phyloP scores from a whole-genome alignment of 1,139 yeast genomes.

The Yamadazyma sp. region DNA sequence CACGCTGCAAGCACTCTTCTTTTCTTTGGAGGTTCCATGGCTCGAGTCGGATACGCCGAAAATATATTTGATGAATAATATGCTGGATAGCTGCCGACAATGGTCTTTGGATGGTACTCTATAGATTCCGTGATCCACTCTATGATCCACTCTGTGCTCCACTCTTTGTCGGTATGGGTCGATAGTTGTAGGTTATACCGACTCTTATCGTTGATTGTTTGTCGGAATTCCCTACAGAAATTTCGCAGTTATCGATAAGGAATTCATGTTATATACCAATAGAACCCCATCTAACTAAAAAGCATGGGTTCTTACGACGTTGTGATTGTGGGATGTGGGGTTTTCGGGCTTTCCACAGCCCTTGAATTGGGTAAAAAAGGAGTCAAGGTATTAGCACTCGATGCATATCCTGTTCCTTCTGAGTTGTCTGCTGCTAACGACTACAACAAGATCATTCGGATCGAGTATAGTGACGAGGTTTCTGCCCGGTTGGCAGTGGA shows the following conservation, averaged over 20 bases:
- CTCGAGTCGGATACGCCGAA: too few relatives aligned
- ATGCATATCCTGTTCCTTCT: conserved; percentile 44
- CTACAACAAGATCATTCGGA: conserved; percentile 45
- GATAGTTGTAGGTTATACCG: too few relatives aligned
- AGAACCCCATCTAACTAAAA: neutral
- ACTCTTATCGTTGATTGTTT: too few relatives aligned
- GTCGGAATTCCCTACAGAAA: neutral
- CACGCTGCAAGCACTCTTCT: conserved; percentile 14
- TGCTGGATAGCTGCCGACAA: too few relatives aligned
- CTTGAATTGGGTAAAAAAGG: conserved; percentile 22
- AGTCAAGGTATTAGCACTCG: conserved; percentile 41
- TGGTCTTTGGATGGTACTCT: too few relatives aligned
- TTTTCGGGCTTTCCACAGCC: conserved; percentile 21
- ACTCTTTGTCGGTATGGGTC: too few relatives aligned
- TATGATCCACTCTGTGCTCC: too few relatives aligned
- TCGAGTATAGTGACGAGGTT: conserved; percentile 38
- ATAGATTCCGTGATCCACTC: too few relatives aligned
- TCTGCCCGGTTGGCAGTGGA: conserved; percentile 41
- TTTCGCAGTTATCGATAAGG: too few relatives aligned
- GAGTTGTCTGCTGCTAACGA: conserved; percentile 49
- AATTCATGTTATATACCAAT: too few relatives aligned
- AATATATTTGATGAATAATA: too few relatives aligned
- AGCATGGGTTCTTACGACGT: conserved; percentile 8
- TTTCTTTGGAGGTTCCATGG: conserved; percentile 5
- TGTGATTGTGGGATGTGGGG: conserved; percentile 20